Percentiles rank a stretch among this genome's conserved stretches.
Conservation (phyloP, 306 rosid genomes). For the Corylus heterophylla region DNA sequence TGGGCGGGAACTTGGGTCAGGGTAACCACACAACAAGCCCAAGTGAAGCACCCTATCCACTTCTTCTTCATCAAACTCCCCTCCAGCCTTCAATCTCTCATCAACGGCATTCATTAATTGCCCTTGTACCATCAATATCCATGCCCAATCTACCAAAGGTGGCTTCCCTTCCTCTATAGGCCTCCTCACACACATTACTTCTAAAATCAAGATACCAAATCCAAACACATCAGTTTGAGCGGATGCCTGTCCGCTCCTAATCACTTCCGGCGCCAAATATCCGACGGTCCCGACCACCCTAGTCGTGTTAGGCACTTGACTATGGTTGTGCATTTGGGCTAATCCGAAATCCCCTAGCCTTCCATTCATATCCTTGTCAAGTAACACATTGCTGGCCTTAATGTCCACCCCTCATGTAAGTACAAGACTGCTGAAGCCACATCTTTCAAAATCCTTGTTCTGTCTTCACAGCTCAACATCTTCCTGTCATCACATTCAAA, state of each 20-base stretch:
- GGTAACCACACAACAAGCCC: constrained; percentile 78
- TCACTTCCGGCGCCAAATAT: constrained; percentile 77
- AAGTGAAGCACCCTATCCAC: constrained; percentile 58
- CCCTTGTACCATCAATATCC: constrained; percentile 55
- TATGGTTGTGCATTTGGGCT: constrained; percentile 70
- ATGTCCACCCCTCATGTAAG: too few species aligned
- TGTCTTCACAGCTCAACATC: too few species aligned
- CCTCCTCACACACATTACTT: constrained; percentile 81
- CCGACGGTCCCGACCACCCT: constrained; percentile 80
- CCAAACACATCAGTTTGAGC: constrained; percentile 68
- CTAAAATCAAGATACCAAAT: constrained; percentile 74
- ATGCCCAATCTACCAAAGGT: constrained; percentile 59
- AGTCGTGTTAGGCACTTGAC: constrained; percentile 64
- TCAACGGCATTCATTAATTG: constrained; percentile 53
- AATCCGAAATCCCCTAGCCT: constrained; percentile 83
- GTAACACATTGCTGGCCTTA: too few species aligned
- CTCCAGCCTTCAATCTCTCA: constrained; percentile 45
- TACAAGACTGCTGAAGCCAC: too few species aligned
- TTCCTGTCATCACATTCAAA: too few species aligned
- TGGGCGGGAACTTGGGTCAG: constrained; percentile 66
- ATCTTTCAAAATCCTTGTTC: too few species aligned
- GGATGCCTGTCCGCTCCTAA: constrained; percentile 64
- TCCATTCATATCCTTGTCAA: too few species aligned
- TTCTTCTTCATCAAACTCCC: constrained; percentile 47
- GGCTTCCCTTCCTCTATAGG: constrained; percentile 75